phyloP scores from a whole-genome alignment of 2,329 filamentous ascomycete genomes.

The Ophiosphaerella narmari region DNA sequence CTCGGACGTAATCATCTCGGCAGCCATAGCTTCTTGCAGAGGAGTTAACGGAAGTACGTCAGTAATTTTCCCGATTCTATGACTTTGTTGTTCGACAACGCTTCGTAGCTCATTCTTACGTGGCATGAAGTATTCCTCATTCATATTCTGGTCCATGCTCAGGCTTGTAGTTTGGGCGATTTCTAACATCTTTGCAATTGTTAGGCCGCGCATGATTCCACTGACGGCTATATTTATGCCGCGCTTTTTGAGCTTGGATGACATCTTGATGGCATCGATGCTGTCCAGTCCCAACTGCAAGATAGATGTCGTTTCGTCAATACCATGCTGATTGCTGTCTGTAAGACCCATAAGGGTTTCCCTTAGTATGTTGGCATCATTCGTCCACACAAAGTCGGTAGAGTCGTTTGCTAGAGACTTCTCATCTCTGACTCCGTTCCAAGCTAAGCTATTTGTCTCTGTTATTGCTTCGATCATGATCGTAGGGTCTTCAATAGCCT shows the following conservation, averaged over 20 bases:
- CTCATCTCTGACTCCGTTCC: not conserved
- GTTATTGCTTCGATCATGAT: constrained; percentile 19
- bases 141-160: constrained; percentile 1
- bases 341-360: constrained; percentile 68
- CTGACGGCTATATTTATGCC: constrained; percentile 70
- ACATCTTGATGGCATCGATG: constrained; percentile 86
- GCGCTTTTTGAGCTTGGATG: constrained; percentile 68
- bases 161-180: constrained; percentile 11
- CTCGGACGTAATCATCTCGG: constrained; percentile 76
- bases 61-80: constrained; percentile 54
- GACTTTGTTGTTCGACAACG: constrained; percentile 44
- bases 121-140: constrained; percentile 18
- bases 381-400: constrained; percentile 62
- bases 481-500: constrained; percentile 43
- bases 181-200: constrained; percentile 64
- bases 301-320: constrained; percentile 67
- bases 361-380: constrained; percentile 59
- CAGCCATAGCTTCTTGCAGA: constrained; percentile 84
- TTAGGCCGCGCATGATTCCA: constrained; percentile 74
- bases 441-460: not conserved
- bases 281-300: constrained; percentile 88
- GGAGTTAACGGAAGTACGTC: constrained; percentile 75
- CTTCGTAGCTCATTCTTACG: constrained; percentile 42
- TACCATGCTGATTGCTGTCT: constrained; percentile 53
- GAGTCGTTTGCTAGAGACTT: not conserved